A percentile compares a stretch with the other conserved stretches of the same genome.
Evolutionary conservation across 495 filamentous ascomycete species (phyloP).

Genomic region (Cudoniella acicularis): DNA sequence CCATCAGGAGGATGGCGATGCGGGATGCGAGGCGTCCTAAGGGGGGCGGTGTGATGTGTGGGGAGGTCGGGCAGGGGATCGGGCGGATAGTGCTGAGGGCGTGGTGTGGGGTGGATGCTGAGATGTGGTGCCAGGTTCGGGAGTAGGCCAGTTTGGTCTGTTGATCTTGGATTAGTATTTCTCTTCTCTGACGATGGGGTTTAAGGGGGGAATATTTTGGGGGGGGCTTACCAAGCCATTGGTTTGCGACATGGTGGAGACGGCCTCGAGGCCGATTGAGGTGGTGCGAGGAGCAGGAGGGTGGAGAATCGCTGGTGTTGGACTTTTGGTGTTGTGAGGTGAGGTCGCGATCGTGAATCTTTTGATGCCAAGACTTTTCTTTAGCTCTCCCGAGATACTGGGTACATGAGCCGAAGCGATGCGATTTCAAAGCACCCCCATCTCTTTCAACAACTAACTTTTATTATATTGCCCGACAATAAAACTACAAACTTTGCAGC

Average conservation of each 20-base stretch:
- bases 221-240: constrained; percentile 56
- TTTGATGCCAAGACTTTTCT: constrained; percentile 21
- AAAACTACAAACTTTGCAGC: background rate
- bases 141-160: constrained; percentile 97
- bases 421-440: constrained; percentile 31
- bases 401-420: constrained; percentile 6
- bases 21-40: constrained; percentile 88
- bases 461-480: background rate
- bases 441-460: background rate
- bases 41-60: constrained; percentile 57
- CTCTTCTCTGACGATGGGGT: background rate
- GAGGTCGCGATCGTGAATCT: constrained; percentile 19
- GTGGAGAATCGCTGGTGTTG: constrained; percentile 3
- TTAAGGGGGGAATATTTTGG: background rate
- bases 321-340: background rate
- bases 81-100: constrained; percentile 47
- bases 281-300: background rate
- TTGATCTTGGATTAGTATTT: constrained; percentile 6
- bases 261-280: constrained; percentile 24
- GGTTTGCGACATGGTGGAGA: constrained; percentile 58
- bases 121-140: constrained; percentile 89
- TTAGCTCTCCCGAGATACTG: constrained; percentile 3
- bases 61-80: constrained; percentile 36
- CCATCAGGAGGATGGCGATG: constrained; percentile 92
- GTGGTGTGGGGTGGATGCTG: constrained; percentile 52